phyloP scores from a whole-genome alignment of 2,329 filamentous ascomycete genomes.

The Emericellopsis cladophorae region DNA sequence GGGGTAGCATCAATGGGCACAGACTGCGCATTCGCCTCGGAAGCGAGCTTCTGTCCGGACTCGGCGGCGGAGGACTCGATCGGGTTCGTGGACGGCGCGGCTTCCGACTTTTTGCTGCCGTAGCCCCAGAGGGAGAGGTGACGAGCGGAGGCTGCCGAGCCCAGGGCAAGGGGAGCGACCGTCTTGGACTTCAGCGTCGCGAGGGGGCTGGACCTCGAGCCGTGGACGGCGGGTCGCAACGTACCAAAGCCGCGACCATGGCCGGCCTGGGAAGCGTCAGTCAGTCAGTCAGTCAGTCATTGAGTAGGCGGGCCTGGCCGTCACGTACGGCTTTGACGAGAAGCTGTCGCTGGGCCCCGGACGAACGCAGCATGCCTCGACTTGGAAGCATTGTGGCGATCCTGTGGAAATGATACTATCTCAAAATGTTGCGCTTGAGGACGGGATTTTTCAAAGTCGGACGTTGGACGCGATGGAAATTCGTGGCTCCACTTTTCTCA shows the following conservation, averaged over 20 bases:
- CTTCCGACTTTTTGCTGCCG: slow-evolving; percentile 13
- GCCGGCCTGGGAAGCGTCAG: not conserved
- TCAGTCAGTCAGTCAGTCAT: too few species aligned
- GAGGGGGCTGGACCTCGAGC: too few species aligned
- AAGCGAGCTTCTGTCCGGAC: slow-evolving; percentile 6
- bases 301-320: too few species aligned
- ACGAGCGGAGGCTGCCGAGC: slow-evolving; percentile 16
- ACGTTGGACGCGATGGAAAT: slow-evolving; percentile 3
- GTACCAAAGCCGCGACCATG: slow-evolving; percentile 23
- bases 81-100: slow-evolving; percentile 3
- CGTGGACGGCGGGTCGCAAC: slow-evolving; percentile 9
- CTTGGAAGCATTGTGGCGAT: slow-evolving; percentile 28
- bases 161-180: slow-evolving; percentile 15
- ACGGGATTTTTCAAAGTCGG: not conserved
- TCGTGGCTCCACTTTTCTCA: slow-evolving; percentile 3
- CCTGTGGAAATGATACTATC: not conserved
- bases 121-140: slow-evolving; percentile 17
- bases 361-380: slow-evolving; percentile 25
- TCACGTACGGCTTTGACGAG: slow-evolving; percentile 13
- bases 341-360: slow-evolving; percentile 15
- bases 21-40: slow-evolving; percentile 3
- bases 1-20: slow-evolving; percentile 3
- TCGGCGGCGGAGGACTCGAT: slow-evolving; percentile 3
- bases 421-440: slow-evolving; percentile 1
- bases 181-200: slow-evolving; percentile 8